Evolutionary conservation across 176 grass and related monocot species (phyloP).

Genomic region (Otatea glauca): DNA sequence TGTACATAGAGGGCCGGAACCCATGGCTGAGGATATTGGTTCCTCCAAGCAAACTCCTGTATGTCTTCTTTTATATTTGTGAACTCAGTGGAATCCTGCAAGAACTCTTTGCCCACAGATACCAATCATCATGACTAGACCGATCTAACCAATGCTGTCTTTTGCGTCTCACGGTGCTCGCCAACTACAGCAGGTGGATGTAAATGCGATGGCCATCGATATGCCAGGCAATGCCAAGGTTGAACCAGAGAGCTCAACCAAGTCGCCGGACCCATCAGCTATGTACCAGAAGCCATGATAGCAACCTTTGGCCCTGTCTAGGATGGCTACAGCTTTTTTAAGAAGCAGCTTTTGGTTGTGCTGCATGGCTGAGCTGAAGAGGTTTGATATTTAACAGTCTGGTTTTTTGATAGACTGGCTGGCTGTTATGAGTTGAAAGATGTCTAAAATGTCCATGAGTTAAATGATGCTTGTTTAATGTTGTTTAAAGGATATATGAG

Average conservation of each 20-base stretch:
- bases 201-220: slow-evolving; percentile 53
- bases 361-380: too few species aligned
- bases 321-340: too few species aligned
- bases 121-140: not conserved
- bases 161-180: slow-evolving; percentile 10
- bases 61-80: not conserved
- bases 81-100: not conserved
- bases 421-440: too few species aligned
- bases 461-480: too few species aligned
- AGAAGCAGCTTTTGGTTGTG: too few species aligned
- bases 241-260: slow-evolving; percentile 51
- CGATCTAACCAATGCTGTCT: not conserved
- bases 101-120: not conserved
- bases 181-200: slow-evolving; percentile 35
- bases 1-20: slow-evolving; percentile 51
- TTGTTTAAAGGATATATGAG: too few species aligned
- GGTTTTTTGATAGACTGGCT: too few species aligned
- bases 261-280: slow-evolving; percentile 30
- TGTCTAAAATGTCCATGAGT: too few species aligned
- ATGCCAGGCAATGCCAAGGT: slow-evolving; percentile 49
- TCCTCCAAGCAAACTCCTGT: slow-evolving; percentile 45
- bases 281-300: slow-evolving; percentile 49
- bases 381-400: too few species aligned
- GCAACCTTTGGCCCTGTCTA: not conserved
- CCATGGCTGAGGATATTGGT: slow-evolving; percentile 38